A percentile compares a stretch with the other conserved stretches of the same genome.
phyloP scores from a whole-genome alignment of 2,329 filamentous ascomycete genomes.

The Septoria petroselini region DNA sequence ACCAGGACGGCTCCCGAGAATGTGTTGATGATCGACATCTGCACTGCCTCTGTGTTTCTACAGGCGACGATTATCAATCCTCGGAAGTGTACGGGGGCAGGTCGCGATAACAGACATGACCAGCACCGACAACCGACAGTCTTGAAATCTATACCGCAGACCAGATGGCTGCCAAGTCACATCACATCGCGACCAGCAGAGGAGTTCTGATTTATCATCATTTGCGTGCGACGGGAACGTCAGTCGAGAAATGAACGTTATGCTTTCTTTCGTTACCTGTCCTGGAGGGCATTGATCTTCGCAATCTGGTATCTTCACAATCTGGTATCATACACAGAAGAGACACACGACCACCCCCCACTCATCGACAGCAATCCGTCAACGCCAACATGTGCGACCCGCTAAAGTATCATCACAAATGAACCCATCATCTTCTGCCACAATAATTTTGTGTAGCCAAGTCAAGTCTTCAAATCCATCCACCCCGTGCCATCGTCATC shows the following conservation, averaged over 20 bases:
- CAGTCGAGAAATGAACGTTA: not conserved
- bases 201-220: not conserved
- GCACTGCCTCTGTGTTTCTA: no score
- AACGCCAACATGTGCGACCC: slow-evolving; percentile 12
- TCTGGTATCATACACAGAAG: slow-evolving; percentile 14
- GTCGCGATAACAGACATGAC: no score
- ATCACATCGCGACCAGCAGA: slow-evolving; percentile 7
- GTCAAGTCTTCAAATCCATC: slow-evolving; percentile 3
- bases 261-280: slow-evolving; percentile 3
- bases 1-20: no score
- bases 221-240: not conserved
- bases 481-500: not conserved
- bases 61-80: no score
- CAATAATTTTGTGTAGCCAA: no score
- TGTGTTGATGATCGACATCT: no score
- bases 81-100: no score
- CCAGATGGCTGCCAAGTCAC: slow-evolving; percentile 5
- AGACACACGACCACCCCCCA: not conserved
- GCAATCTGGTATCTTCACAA: slow-evolving; percentile 1
- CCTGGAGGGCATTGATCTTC: slow-evolving; percentile 1
- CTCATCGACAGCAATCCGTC: not conserved
- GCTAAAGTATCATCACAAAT: slow-evolving; percentile 15
- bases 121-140: not conserved
- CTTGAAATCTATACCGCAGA: not conserved
- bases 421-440: not conserved